Conservation (phyloP, 768 basidiomycete genomes). For the Chalciporus piperatus region DNA sequence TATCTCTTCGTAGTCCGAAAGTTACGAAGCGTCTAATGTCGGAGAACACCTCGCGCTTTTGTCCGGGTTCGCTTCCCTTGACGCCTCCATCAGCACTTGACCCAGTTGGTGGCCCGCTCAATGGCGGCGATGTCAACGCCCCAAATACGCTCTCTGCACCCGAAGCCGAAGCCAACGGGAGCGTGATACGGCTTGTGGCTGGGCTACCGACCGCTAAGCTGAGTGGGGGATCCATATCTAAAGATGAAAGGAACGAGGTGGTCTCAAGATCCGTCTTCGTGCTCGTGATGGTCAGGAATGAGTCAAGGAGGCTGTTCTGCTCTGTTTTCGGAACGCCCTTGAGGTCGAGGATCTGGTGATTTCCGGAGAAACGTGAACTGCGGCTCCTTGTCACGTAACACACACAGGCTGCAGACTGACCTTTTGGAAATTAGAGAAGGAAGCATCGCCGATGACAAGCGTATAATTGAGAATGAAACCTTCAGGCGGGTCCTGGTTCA, state of each 20-base stretch:
- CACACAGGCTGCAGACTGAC: conserved; percentile 40
- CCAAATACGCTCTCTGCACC: conserved; percentile 56
- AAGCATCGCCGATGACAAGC: conserved; percentile 88
- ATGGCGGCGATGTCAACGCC: conserved; percentile 56
- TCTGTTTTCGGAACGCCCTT: conserved; percentile 86
- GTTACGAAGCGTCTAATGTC: conserved; percentile 87
- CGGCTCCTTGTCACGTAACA: conserved; percentile 1
- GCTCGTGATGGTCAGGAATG: conserved; percentile 90
- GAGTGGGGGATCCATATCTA: conserved; percentile 91
- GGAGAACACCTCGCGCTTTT: conserved; percentile 79
- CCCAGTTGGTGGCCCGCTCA: conserved; percentile 62
- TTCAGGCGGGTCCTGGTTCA: conserved; percentile 76
- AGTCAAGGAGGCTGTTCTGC: conserved; percentile 88
- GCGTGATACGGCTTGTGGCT: conserved; percentile 56
- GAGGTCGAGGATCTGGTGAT: conserved; percentile 81
- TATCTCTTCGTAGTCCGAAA: conserved; percentile 81
- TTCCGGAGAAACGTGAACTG: conserved; percentile 5
- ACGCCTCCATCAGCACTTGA: conserved; percentile 44
- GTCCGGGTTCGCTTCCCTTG: conserved; percentile 41
- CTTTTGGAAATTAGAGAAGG: conserved; percentile 98
- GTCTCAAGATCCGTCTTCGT: conserved; percentile 85
- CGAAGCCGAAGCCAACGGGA: conserved; percentile 40
- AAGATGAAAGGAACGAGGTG: conserved; percentile 86
- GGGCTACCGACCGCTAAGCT: conserved; percentile 63
- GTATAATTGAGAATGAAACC: conserved; percentile 97